These are phyloP conservation scores for Adansonia madagascariensis DNA, from an alignment of 441 rosid species.

Conservation along the genomic window DNA sequence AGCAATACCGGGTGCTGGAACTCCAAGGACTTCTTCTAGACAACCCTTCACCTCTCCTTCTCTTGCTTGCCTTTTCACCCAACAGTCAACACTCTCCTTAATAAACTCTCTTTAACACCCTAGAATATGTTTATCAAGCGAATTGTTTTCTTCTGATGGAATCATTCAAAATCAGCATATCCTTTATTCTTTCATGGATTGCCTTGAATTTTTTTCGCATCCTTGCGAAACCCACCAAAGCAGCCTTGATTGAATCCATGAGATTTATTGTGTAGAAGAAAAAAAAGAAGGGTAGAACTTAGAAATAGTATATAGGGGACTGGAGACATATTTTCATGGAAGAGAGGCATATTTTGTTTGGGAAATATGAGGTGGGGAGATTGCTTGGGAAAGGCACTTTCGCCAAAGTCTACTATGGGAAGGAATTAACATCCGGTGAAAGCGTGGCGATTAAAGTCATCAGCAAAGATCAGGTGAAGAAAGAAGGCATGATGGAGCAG, in stretches of 20 bases:
- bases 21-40: neutral
- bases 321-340: conserved; percentile 34
- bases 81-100: neutral
- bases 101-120: neutral
- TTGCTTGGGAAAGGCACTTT: conserved; percentile 78
- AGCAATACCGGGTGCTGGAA: conserved; percentile 28
- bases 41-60: neutral
- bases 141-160: conserved; percentile 31
- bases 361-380: conserved; percentile 81
- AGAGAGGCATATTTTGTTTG: conserved; percentile 52
- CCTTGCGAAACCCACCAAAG: neutral
- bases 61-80: neutral
- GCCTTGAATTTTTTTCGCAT: conserved; percentile 10
- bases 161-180: conserved; percentile 34
- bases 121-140: neutral
- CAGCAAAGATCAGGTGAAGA: conserved; percentile 62
- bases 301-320: neutral
- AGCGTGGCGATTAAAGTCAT: conserved; percentile 74
- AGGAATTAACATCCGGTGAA: conserved; percentile 47
- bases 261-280: neutral
- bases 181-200: conserved; percentile 47
- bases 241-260: neutral
- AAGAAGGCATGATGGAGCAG: conserved; percentile 76
- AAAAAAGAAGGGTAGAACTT: no score
- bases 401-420: conserved; percentile 72